Percentiles rank a stretch among this genome's conserved stretches.
phyloP scores from a whole-genome alignment of 78 protist species.

The Pelomyxa schiedti region DNA sequence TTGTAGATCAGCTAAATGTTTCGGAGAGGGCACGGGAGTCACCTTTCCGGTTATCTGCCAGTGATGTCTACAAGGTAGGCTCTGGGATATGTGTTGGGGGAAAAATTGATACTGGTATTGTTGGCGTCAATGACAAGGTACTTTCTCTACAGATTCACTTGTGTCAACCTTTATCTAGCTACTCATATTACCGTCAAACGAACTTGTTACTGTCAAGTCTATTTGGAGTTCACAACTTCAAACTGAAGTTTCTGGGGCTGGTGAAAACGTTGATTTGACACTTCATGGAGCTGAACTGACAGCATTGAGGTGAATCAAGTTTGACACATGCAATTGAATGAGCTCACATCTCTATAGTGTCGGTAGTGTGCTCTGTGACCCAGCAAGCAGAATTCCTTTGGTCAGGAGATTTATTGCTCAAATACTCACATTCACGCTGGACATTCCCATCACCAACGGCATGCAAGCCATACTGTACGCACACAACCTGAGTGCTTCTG shows the following conservation, averaged over 20 bases:
- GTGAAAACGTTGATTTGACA: constrained; percentile 54
- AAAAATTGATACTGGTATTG: constrained; percentile 57
- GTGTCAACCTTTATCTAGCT: background rate
- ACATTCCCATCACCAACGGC: constrained; percentile 33
- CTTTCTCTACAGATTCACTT: background rate
- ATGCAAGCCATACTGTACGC: constrained; percentile 26
- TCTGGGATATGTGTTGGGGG: constrained; percentile 54
- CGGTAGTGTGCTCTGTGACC: constrained; percentile 46
- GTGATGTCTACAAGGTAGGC: constrained; percentile 54
- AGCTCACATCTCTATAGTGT: constrained; percentile 4
- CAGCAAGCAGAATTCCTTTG: constrained; percentile 30
- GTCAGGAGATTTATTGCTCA: constrained; percentile 30
- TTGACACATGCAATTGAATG: background rate
- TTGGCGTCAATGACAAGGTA: constrained; percentile 43
- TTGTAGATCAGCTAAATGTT: constrained; percentile 8
- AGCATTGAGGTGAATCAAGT: background rate
- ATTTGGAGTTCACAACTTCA: background rate
- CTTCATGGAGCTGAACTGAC: constrained; percentile 6
- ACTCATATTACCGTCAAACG: constrained; percentile 34
- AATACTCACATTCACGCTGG: constrained; percentile 34
- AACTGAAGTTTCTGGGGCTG: constrained; percentile 52
- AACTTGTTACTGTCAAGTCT: constrained; percentile 27
- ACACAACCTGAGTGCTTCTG: constrained; percentile 33
- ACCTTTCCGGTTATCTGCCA: constrained; percentile 63
- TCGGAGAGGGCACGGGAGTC: constrained; percentile 32